A percentile compares a stretch with the other conserved stretches of the same genome.
Conservation (phyloP, 2,329 filamentous ascomycete species). For the Calonectria fujianensis region DNA sequence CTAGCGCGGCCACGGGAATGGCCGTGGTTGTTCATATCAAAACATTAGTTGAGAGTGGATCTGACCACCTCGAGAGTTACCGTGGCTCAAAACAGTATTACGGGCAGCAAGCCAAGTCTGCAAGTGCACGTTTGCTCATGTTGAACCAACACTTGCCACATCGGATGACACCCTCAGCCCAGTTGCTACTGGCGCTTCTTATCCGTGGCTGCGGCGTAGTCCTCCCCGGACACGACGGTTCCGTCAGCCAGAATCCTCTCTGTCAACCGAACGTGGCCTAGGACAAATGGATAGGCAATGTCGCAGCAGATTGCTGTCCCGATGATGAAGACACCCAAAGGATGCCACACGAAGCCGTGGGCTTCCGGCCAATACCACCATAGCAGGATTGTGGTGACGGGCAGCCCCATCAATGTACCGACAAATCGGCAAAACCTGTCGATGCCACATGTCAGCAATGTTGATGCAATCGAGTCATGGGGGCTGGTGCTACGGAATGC, state of each 20-base stretch:
- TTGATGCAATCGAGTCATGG: conserved; percentile 3
- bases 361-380: conserved; percentile 72
- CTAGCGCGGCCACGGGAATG: background rate
- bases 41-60: background rate
- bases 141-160: conserved; percentile 21
- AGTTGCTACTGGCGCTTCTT: conserved; percentile 49
- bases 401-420: conserved; percentile 65
- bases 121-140: background rate
- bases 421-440: conserved; percentile 65
- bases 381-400: conserved; percentile 62
- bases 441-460: conserved; percentile 43
- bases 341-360: conserved; percentile 67
- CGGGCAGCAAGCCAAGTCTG: background rate
- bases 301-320: conserved; percentile 65
- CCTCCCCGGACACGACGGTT: conserved; percentile 55
- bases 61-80: conserved; percentile 2
- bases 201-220: conserved; percentile 29
- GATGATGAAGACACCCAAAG: conserved; percentile 65
- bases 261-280: conserved; percentile 63
- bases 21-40: background rate
- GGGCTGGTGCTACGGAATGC: conserved; percentile 5
- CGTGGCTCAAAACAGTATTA: background rate
- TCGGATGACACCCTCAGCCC: background rate
- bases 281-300: conserved; percentile 65
- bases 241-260: conserved; percentile 63